Conservation (phyloP, 2,329 filamentous ascomycete species). For the Ascosphaera acerosa region DNA sequence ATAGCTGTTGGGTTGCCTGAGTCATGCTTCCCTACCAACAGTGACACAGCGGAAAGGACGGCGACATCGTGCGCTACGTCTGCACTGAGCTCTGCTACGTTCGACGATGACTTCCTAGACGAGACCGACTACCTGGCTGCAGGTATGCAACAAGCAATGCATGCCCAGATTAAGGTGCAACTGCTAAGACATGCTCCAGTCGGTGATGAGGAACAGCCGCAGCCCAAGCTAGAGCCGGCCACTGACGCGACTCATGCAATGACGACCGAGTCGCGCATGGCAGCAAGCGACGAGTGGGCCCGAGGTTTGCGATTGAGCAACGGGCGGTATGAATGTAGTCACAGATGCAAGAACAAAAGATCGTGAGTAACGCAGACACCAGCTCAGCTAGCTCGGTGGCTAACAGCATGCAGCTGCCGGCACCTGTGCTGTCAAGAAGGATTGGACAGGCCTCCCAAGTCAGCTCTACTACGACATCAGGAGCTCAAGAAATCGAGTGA, state of each 20-base stretch:
- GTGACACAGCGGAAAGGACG: not conserved
- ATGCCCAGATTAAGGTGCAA: slow-evolving; percentile 1
- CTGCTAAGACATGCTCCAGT: no score
- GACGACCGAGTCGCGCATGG: no score
- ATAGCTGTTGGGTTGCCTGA: slow-evolving; percentile 25
- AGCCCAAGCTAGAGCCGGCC: no score
- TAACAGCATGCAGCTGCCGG: slow-evolving; percentile 27
- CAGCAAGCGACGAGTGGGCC: slow-evolving; percentile 25
- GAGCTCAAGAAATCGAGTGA: no score
- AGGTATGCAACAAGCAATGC: slow-evolving; percentile 9
- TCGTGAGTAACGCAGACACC: no score
- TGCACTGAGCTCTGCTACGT: no score
- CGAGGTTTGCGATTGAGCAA: slow-evolving; percentile 24
- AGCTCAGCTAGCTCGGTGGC: no score
- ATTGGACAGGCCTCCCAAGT: slow-evolving; percentile 34
- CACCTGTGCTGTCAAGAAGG: slow-evolving; percentile 51
- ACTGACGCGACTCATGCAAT: no score
- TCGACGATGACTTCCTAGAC: slow-evolving; percentile 27
- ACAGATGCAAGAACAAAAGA: slow-evolving; percentile 40
- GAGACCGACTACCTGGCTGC: slow-evolving; percentile 27
- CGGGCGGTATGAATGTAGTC: slow-evolving; percentile 50
- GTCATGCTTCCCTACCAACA: slow-evolving; percentile 17
- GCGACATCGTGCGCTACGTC: no score
- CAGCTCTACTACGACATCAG: no score
- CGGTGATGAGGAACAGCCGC: no score